Evolutionary conservation across 208 protist genomes (phyloP).

Genomic region (Trypanosoma cruzi): DNA sequence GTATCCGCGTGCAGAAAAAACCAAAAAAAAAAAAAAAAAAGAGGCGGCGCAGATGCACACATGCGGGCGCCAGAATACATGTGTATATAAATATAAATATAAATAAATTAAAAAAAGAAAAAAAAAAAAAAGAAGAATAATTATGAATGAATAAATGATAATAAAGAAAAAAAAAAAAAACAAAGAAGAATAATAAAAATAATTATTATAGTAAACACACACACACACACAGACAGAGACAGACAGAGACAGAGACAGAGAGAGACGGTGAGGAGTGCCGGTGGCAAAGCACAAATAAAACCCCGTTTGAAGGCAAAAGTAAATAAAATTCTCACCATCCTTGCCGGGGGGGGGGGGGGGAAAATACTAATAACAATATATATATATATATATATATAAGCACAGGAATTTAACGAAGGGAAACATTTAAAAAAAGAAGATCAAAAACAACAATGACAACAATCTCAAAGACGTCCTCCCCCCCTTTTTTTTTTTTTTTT

Average conservation of each 20-base stretch:
- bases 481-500: no score
- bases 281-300: neutral
- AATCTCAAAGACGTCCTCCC: no score
- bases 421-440: neutral
- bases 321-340: neutral
- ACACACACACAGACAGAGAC: neutral
- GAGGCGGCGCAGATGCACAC: no score
- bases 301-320: neutral
- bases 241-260: no score
- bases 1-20: no score
- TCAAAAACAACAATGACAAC: neutral
- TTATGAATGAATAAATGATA: neutral
- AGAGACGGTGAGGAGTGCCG: no score
- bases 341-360: no score
- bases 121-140: neutral
- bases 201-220: neutral
- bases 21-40: no score
- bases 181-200: neutral
- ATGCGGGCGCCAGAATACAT: no score
- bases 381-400: conserved; percentile 1
- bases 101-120: neutral
- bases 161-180: neutral
- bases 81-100: conserved; percentile 1
- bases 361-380: neutral
- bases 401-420: no score